Evolutionary conservation across 371 early-diverging fungal genomes (phyloP).

Genomic region (Apophysomyces trapeziformis): DNA sequence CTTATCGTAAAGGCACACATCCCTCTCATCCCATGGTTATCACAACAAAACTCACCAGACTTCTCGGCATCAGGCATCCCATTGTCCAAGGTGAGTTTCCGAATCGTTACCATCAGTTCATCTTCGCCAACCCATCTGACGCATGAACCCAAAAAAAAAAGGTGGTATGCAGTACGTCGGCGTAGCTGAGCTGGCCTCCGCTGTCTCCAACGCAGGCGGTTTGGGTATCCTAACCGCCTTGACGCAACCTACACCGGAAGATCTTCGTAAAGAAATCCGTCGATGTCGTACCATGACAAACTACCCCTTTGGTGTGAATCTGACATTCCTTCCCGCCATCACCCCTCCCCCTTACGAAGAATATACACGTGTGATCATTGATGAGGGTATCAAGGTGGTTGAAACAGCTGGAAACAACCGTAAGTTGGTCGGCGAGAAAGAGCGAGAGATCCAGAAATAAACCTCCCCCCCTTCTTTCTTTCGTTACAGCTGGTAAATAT

Average conservation of each 20-base stretch:
- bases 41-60: slow-evolving; percentile 64
- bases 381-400: slow-evolving; percentile 81
- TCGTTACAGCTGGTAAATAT: slow-evolving; percentile 62
- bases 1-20: background rate
- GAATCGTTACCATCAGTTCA: background rate
- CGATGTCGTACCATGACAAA: slow-evolving; percentile 76
- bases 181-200: slow-evolving; percentile 76
- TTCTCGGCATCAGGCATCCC: slow-evolving; percentile 73
- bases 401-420: slow-evolving; percentile 73
- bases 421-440: slow-evolving; percentile 32
- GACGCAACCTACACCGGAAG: slow-evolving; percentile 88
- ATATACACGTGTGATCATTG: slow-evolving; percentile 75
- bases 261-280: slow-evolving; percentile 70
- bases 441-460: background rate
- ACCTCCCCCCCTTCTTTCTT: background rate
- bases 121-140: no score
- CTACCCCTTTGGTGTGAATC: slow-evolving; percentile 82
- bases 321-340: slow-evolving; percentile 69
- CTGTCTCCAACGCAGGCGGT: slow-evolving; percentile 97
- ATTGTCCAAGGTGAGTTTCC: slow-evolving; percentile 55
- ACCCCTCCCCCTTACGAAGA: slow-evolving; percentile 81
- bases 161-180: slow-evolving; percentile 57
- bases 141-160: background rate
- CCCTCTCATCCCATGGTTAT: slow-evolving; percentile 48
- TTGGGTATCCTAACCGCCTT: slow-evolving; percentile 91